Evolutionary conservation across 177 flowering plant genomes (phyloP).

Genomic region (Tripterygium wilfordii): DNA sequence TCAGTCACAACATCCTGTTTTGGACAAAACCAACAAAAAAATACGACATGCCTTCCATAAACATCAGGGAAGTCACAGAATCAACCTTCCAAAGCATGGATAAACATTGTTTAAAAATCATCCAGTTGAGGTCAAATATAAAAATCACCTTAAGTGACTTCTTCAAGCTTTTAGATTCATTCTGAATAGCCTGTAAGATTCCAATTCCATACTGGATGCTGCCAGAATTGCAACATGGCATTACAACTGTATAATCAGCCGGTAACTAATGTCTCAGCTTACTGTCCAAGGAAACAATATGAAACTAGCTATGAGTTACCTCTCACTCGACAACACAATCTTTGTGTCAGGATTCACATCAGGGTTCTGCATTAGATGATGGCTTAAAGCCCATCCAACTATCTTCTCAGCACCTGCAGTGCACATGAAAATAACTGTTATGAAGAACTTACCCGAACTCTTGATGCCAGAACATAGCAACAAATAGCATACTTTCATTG

Average conservation of each 20-base stretch:
- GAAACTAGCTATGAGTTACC: slow-evolving; percentile 29
- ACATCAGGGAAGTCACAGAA: too few species aligned
- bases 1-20: slow-evolving; percentile 76
- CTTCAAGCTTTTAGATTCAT: slow-evolving; percentile 70
- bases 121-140: background rate
- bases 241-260: slow-evolving; percentile 10
- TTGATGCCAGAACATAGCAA: background rate
- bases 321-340: slow-evolving; percentile 48
- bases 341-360: slow-evolving; percentile 37
- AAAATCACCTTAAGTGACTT: slow-evolving; percentile 76
- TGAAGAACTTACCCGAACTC: background rate
- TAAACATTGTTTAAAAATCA: too few species aligned
- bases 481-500: slow-evolving; percentile 56
- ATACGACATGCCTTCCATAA: background rate
- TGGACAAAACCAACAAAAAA: slow-evolving; percentile 7
- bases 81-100: background rate
- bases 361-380: slow-evolving; percentile 56
- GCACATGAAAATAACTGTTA: slow-evolving; percentile 2
- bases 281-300: slow-evolving; percentile 1
- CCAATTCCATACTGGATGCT: slow-evolving; percentile 68
- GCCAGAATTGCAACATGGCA: slow-evolving; percentile 21
- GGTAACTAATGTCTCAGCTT: slow-evolving; percentile 9
- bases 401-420: slow-evolving; percentile 74
- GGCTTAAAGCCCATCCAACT: slow-evolving; percentile 76
- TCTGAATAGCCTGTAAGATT: slow-evolving; percentile 56